phyloP scores from a whole-genome alignment of 1,284 basidiomycete genomes.

The Ceratobasidium sp. region DNA sequence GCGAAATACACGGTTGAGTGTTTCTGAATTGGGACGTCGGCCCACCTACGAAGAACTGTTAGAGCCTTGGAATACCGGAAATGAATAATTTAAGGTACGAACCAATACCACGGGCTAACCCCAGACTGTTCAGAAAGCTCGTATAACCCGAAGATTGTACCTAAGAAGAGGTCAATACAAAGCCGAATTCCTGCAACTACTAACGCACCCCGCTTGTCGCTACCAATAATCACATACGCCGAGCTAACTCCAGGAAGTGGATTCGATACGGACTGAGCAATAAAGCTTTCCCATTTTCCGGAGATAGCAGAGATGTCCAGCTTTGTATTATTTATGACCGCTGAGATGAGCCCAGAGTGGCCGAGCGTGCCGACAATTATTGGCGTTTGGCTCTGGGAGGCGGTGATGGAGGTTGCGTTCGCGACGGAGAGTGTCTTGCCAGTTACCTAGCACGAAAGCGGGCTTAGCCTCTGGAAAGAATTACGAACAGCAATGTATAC shows the following conservation, averaged over 20 bases:
- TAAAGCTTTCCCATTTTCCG: conserved; percentile 75
- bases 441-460: conserved; percentile 61
- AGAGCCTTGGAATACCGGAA: not conserved
- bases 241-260: conserved; percentile 70
- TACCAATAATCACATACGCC: conserved; percentile 75
- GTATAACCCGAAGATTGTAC: conserved; percentile 75
- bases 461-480: not conserved
- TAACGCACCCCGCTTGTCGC: conserved; percentile 69
- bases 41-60: conserved; percentile 50
- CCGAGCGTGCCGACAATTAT: conserved; percentile 78
- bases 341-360: conserved; percentile 69
- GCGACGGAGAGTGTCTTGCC: conserved; percentile 64
- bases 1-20: conserved; percentile 63
- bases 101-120: conserved; percentile 51
- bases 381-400: conserved; percentile 55
- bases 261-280: conserved; percentile 66
- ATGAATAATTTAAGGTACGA: not conserved
- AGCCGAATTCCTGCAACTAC: conserved; percentile 6
- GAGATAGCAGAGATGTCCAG: conserved; percentile 69
- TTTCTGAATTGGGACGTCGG: conserved; percentile 64
- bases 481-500: not conserved
- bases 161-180: conserved; percentile 48
- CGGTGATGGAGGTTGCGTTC: conserved; percentile 60
- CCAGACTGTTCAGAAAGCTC: conserved; percentile 81
- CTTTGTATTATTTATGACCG: conserved; percentile 65